Conservation (phyloP, 2,329 filamentous ascomycete genomes). For the Didymosphaeria variabile region DNA sequence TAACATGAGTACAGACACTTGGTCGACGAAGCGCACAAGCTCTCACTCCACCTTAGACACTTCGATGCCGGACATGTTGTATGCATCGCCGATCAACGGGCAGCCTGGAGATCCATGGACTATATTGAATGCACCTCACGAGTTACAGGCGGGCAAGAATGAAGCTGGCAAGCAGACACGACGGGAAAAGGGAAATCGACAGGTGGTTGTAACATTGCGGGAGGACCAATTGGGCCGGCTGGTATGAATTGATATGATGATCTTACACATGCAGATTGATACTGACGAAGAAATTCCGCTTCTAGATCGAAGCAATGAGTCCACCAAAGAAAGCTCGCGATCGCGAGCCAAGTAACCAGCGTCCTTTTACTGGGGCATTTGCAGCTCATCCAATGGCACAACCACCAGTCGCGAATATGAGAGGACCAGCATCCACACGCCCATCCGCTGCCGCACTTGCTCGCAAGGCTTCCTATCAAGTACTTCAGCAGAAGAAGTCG, state of each 20-base stretch:
- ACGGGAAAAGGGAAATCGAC: slow-evolving; percentile 23
- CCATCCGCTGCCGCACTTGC: slow-evolving; percentile 37
- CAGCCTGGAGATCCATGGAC: slow-evolving; percentile 23
- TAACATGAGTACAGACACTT: slow-evolving; percentile 32
- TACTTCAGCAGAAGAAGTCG: slow-evolving; percentile 25
- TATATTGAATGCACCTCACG: slow-evolving; percentile 8
- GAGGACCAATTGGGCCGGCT: slow-evolving; percentile 43
- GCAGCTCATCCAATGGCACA: slow-evolving; percentile 18
- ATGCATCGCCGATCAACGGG: slow-evolving; percentile 18
- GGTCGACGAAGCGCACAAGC: slow-evolving; percentile 27
- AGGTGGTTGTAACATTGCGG: slow-evolving; percentile 33
- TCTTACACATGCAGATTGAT: slow-evolving; percentile 5
- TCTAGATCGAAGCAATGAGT: slow-evolving; percentile 33
- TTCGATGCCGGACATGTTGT: slow-evolving; percentile 30
- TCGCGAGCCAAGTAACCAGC: slow-evolving; percentile 8
- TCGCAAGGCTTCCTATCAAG: slow-evolving; percentile 35
- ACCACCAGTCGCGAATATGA: slow-evolving; percentile 28
- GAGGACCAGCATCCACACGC: slow-evolving; percentile 23
- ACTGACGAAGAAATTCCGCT: background rate
- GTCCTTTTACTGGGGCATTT: slow-evolving; percentile 10
- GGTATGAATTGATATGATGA: background rate
- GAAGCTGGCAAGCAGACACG: slow-evolving; percentile 17
- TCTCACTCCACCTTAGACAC: slow-evolving; percentile 26
- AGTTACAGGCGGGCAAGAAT: slow-evolving; percentile 8
- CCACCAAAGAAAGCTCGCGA: slow-evolving; percentile 68